A percentile compares a stretch with the other conserved stretches of the same genome.
Conservation (phyloP, 2,329 filamentous ascomycete species). For the Madurella mycetomatis region DNA sequence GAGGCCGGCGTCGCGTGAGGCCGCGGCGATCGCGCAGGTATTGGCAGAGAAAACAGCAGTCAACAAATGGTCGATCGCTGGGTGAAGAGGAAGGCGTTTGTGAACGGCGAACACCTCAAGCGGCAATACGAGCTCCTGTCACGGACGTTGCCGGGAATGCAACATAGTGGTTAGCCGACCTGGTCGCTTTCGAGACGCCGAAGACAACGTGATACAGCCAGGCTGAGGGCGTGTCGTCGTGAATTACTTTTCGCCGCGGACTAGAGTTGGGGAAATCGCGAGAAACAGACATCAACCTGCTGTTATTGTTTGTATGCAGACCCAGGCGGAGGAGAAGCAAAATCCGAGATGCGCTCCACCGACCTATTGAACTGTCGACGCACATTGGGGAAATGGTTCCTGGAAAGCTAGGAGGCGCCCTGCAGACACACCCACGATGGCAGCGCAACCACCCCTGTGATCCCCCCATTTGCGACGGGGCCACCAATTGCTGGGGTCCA, state of each 20-base stretch:
- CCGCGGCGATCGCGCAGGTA: slow-evolving; percentile 8
- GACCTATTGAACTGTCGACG: slow-evolving; percentile 14
- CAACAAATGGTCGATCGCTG: neutral
- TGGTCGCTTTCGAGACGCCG: neutral
- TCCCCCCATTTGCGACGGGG: slow-evolving; percentile 3
- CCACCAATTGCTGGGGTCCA: slow-evolving; percentile 4
- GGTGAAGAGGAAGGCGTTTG: neutral
- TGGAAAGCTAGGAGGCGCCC: slow-evolving; percentile 12
- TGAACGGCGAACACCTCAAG: neutral
- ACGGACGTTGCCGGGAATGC: slow-evolving; percentile 5
- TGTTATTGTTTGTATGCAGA: neutral
- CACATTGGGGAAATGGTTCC: slow-evolving; percentile 13
- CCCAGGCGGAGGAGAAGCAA: slow-evolving; percentile 8
- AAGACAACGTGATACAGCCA: neutral
- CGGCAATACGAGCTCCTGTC: slow-evolving; percentile 10
- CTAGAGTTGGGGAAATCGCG: neutral
- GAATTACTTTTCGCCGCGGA: neutral
- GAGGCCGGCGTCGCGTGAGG: slow-evolving; percentile 10
- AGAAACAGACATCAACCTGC: neutral
- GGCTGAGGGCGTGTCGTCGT: neutral
- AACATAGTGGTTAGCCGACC: slow-evolving; percentile 14
- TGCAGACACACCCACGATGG: slow-evolving; percentile 12
- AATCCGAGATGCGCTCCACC: slow-evolving; percentile 17
- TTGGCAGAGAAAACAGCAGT: neutral
- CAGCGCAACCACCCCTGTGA: slow-evolving; percentile 3